Percentiles rank a stretch among this genome's conserved stretches.
These are phyloP conservation scores for Fragilariopsis cylindrus DNA, from an alignment of 108 stramenopile genomes.

Conservation along the genomic window DNA sequence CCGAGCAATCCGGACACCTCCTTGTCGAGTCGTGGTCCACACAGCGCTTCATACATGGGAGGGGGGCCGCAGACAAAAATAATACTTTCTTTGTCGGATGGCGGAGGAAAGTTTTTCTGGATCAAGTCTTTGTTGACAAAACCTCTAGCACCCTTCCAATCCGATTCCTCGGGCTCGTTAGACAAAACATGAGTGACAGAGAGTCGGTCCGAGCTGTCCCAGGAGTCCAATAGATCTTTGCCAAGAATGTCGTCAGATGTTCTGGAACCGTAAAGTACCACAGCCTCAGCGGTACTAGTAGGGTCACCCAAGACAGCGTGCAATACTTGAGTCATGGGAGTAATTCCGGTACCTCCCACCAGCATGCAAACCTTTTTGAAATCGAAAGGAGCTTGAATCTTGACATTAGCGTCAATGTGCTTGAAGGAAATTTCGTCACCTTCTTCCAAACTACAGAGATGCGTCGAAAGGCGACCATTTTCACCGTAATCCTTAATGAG, in stretches of 20 bases:
- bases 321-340: constrained; percentile 96
- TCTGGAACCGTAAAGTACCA: constrained; percentile 86
- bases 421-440: constrained; percentile 67
- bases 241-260: constrained; percentile 85
- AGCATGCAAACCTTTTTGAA: constrained; percentile 91
- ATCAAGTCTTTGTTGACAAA: constrained; percentile 72
- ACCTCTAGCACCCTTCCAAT: constrained; percentile 73
- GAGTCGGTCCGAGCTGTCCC: constrained; percentile 56
- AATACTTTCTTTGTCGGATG: constrained; percentile 45
- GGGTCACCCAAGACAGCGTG: constrained; percentile 83
- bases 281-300: constrained; percentile 43
- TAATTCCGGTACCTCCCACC: constrained; percentile 97
- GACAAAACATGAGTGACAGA: constrained; percentile 69
- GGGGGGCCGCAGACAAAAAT: constrained; percentile 97
- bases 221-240: constrained; percentile 71
- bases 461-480: constrained; percentile 59
- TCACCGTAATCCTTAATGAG: constrained; percentile 84
- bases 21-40: constrained; percentile 83
- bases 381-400: constrained; percentile 78
- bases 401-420: constrained; percentile 86
- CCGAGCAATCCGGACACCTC: constrained; percentile 74
- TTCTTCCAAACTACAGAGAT: constrained; percentile 43
- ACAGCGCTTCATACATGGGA: constrained; percentile 85
- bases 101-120: constrained; percentile 45
- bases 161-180: constrained; percentile 58